Percentiles rank a stretch among this genome's conserved stretches.
These are phyloP conservation scores for Monosporascus sp. DNA, from an alignment of 2,329 filamentous ascomycete genomes.

Conservation along the genomic window DNA sequence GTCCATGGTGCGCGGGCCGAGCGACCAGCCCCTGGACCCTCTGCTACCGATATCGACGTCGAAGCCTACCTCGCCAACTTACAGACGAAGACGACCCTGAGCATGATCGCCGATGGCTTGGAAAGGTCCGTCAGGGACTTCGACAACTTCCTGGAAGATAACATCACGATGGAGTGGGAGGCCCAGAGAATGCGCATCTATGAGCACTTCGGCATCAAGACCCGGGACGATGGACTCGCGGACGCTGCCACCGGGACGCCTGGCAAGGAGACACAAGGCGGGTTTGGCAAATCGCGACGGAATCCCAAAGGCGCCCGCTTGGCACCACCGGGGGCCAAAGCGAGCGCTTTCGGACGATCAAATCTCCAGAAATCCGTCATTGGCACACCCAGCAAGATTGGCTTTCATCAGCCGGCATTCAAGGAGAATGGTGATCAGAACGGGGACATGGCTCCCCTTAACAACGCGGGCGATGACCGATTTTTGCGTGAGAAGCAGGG, in stretches of 20 bases:
- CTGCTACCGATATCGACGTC: constrained; percentile 58
- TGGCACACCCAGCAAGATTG: constrained; percentile 67
- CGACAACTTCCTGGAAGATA: constrained; percentile 88
- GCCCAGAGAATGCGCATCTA: constrained; percentile 89
- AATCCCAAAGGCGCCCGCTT: constrained; percentile 35
- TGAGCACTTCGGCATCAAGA: constrained; percentile 87
- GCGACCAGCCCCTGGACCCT: constrained; percentile 28
- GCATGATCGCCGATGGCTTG: constrained; percentile 87
- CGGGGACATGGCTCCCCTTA: constrained; percentile 39
- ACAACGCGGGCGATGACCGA: constrained; percentile 59
- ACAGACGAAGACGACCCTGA: constrained; percentile 84
- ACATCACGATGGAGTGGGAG: constrained; percentile 93
- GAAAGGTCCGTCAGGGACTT: constrained; percentile 87
- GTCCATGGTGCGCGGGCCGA: constrained; percentile 44
- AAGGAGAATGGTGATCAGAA: constrained; percentile 61
- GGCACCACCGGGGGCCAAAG: constrained; percentile 32
- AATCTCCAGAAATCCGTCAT: constrained; percentile 80
- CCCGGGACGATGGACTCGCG: constrained; percentile 41
- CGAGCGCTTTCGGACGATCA: constrained; percentile 59
- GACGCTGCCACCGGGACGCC: constrained; percentile 28
- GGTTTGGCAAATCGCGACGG: constrained; percentile 56
- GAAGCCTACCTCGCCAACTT: constrained; percentile 79
- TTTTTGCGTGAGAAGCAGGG: constrained; percentile 79
- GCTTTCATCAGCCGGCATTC: constrained; percentile 60
- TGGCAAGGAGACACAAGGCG: constrained; percentile 45